Evolutionary conservation across 257 asterid species (phyloP).

Genomic region (Echites panduratus): DNA sequence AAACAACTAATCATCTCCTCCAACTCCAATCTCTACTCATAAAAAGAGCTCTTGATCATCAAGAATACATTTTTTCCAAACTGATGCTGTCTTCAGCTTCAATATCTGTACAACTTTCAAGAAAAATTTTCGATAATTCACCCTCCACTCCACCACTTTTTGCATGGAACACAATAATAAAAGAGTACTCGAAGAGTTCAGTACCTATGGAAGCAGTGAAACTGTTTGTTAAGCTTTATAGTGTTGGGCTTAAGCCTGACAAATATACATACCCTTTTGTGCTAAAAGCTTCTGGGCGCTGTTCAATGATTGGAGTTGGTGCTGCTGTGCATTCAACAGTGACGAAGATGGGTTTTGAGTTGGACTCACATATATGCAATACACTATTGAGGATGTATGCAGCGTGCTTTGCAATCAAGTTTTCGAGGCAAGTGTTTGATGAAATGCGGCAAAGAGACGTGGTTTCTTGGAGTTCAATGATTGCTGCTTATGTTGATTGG

Average conservation of each 20-base stretch:
- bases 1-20: constrained; percentile 27
- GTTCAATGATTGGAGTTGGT: constrained; percentile 47
- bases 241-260: constrained; percentile 33
- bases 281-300: constrained; percentile 58
- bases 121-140: constrained; percentile 34
- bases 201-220: constrained; percentile 36
- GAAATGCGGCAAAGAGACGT: constrained; percentile 57
- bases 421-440: constrained; percentile 46
- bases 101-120: constrained; percentile 37
- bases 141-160: constrained; percentile 45
- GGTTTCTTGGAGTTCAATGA: constrained; percentile 78
- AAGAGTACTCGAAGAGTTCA: constrained; percentile 45
- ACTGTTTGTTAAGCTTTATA: constrained; percentile 28
- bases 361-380: constrained; percentile 44
- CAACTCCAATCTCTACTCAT: constrained; percentile 47
- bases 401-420: constrained; percentile 25
- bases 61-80: constrained; percentile 36
- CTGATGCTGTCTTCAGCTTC: constrained; percentile 45
- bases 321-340: constrained; percentile 51
- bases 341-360: constrained; percentile 39
- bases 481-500: constrained; percentile 68
- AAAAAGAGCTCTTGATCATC: constrained; percentile 49
- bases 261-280: constrained; percentile 53
- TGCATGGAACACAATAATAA: constrained; percentile 55
- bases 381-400: constrained; percentile 56